phyloP scores from a whole-genome alignment of 2,329 filamentous ascomycete genomes.

The Paradendryphiella salina region DNA sequence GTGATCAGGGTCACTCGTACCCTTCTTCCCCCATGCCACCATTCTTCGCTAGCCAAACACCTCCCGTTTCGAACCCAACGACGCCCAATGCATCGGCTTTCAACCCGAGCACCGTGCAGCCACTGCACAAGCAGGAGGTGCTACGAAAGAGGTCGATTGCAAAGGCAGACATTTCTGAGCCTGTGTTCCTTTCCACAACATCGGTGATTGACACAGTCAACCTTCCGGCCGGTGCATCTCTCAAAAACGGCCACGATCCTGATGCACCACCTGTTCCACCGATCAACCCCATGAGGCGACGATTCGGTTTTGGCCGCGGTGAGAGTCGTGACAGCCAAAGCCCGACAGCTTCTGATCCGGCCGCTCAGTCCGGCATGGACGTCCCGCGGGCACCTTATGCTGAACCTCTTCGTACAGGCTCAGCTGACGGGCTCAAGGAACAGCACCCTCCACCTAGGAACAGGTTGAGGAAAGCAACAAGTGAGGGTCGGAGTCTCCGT shows the following conservation, averaged over 20 bases:
- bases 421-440: slow-evolving; percentile 50
- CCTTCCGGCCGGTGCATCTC: slow-evolving; percentile 59
- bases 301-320: slow-evolving; percentile 49
- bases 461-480: slow-evolving; percentile 54
- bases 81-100: slow-evolving; percentile 48
- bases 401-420: slow-evolving; percentile 48
- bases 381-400: slow-evolving; percentile 39
- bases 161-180: slow-evolving; percentile 66
- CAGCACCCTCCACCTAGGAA: slow-evolving; percentile 43
- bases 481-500: slow-evolving; percentile 55
- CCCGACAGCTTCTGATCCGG: slow-evolving; percentile 39
- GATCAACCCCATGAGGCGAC: slow-evolving; percentile 63
- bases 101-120: slow-evolving; percentile 36
- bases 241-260: slow-evolving; percentile 55
- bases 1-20: slow-evolving; percentile 37
- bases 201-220: slow-evolving; percentile 62
- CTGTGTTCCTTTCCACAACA: slow-evolving; percentile 58
- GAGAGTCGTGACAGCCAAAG: slow-evolving; percentile 46
- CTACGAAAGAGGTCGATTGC: slow-evolving; percentile 61
- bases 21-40: slow-evolving; percentile 53
- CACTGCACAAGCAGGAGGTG: slow-evolving; percentile 31
- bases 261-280: slow-evolving; percentile 56
- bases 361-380: slow-evolving; percentile 42
- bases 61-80: slow-evolving; percentile 54
- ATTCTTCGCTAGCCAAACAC: slow-evolving; percentile 58